These are phyloP conservation scores for Saururus chinensis DNA, from an alignment of 164 flowering plant genomes.

Conservation along the genomic window DNA sequence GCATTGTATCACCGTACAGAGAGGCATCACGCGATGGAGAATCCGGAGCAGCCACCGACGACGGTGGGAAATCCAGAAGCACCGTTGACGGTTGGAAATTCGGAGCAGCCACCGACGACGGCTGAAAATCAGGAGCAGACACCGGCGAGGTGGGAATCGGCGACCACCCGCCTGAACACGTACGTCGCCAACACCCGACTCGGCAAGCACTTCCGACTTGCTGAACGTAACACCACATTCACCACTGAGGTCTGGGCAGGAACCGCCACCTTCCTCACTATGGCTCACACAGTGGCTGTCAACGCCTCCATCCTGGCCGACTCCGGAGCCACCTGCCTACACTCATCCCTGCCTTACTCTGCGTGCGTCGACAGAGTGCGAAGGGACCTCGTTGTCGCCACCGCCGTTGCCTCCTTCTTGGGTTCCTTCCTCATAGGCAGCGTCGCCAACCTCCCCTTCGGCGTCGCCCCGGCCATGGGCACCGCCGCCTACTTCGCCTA, in stretches of 20 bases:
- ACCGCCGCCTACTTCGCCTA: conserved; percentile 86
- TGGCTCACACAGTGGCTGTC: conserved; percentile 93
- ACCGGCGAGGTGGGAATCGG: not conserved
- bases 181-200: conserved; percentile 34
- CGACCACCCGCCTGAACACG: too few relatives aligned
- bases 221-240: conserved; percentile 52
- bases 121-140: not conserved
- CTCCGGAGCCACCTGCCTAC: conserved; percentile 82
- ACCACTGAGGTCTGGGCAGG: conserved; percentile 93
- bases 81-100: too few relatives aligned
- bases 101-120: too few relatives aligned
- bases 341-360: conserved; percentile 46
- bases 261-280: conserved; percentile 84
- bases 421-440: conserved; percentile 77
- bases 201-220: conserved; percentile 63
- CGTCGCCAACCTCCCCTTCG: conserved; percentile 75
- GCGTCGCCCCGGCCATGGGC: conserved; percentile 93
- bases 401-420: conserved; percentile 57
- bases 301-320: conserved; percentile 82
- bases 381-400: conserved; percentile 74
- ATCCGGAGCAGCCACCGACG: too few relatives aligned
- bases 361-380: conserved; percentile 43
- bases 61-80: too few relatives aligned
- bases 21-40: too few relatives aligned
- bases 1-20: too few relatives aligned